Evolutionary conservation across 2,329 filamentous ascomycete genomes (phyloP), one percentile per base, ranked within the genome.

Genomic region (Trichoderma pleuroti): DNA sequence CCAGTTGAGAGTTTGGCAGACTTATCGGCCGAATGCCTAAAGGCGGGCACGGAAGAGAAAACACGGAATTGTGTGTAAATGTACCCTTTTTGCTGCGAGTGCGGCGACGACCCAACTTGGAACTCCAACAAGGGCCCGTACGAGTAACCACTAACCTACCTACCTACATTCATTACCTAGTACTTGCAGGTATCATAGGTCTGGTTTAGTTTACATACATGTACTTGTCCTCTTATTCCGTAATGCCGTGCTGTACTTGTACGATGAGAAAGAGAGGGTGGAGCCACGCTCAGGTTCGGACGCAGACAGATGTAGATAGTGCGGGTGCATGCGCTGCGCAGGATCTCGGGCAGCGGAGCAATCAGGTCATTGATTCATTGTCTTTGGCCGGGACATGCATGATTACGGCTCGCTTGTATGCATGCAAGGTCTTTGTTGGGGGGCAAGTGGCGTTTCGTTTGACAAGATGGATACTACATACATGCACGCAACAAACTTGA

Each of bases 1-100:
- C n/a, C 39, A 42, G 18, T 42, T 42, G 56, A 68, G n/a, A 57
- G 64, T 59, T 68, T 60, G 14, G 28, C 30, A 54, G 28, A 57
- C 30, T 16, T 52, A 28, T 70, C 52, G 68, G 61, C 46, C 57
- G 60, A 70, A 70, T 39, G 60, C 59, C 57, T 46, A 65, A 65
- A 56, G 49, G 59, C 67, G 67, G 67, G 30, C 42, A 52, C 63
- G 26, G 16, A 49, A 54, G 14, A 65, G 30, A 46, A 39, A 52
- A 21, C 46, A 52, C n/a, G 46, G 46, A 11, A 12, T 14, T 12
- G 34, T 3, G 5, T 28, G 36, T 39, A 42, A 7, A 49, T 52
- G 46, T 24, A 49, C 63, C 24, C 7, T 59, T 1, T 42, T 42
- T n/a, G 39, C 39, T 42, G 39, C 39, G 39, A 42, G 39, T 42